Evolutionary conservation across 345 rosid species (phyloP).

Genomic region (Linum tenue): DNA sequence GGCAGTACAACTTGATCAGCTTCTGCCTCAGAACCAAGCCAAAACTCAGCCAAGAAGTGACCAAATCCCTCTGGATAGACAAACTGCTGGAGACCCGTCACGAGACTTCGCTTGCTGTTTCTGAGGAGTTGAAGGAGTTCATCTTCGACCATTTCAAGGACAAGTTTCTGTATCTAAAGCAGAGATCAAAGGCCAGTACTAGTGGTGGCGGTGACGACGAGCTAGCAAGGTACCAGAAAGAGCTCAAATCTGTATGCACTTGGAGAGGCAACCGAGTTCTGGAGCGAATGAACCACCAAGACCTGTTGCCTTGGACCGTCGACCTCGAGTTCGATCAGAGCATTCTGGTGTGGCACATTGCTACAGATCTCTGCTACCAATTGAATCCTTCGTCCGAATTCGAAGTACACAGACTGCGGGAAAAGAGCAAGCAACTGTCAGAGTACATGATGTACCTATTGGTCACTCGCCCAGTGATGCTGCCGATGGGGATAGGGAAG

Average conservation of each 20-base stretch:
- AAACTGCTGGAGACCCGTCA: constrained; percentile 3
- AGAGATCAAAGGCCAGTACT: too few species aligned
- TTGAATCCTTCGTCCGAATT: background rate
- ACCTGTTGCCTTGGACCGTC: constrained; percentile 7
- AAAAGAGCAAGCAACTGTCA: constrained; percentile 12
- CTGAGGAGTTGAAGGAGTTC: background rate
- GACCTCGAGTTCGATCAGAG: constrained; percentile 17
- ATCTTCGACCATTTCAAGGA: background rate
- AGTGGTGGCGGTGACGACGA: too few species aligned
- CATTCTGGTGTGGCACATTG: constrained; percentile 29
- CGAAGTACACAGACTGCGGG: background rate
- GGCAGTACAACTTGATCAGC: constrained; percentile 14
- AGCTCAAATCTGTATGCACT: too few species aligned
- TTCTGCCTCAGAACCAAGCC: constrained; percentile 1
- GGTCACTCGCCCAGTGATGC: constrained; percentile 16
- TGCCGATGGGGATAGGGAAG: constrained; percentile 24
- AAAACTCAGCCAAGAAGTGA: background rate
- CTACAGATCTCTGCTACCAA: constrained; percentile 14
- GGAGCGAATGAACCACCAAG: background rate
- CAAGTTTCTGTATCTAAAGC: too few species aligned
- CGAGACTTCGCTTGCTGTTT: background rate
- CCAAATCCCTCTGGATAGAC: background rate
- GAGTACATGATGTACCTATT: constrained; percentile 18
- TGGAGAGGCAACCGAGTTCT: too few species aligned
- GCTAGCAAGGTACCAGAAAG: too few species aligned